Evolutionary conservation across 306 rosid species (phyloP).

Genomic region (Nissolia schottii): DNA sequence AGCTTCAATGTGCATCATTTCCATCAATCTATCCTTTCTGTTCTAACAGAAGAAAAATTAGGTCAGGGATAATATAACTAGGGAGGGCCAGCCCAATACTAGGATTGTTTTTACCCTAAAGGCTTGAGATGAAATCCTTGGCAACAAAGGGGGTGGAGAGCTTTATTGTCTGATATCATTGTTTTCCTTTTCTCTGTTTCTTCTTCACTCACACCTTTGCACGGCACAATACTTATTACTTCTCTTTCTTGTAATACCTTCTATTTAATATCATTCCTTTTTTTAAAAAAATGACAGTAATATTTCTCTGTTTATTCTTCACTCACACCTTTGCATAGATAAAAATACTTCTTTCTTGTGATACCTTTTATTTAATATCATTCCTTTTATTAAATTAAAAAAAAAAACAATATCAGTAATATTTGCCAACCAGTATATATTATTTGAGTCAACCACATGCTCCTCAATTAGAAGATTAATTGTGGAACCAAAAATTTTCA

Average conservation of each 20-base stretch:
- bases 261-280: not conserved
- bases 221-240: not conserved
- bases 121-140: not conserved
- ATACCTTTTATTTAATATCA: not conserved
- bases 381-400: not conserved
- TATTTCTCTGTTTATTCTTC: not conserved
- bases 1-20: not conserved
- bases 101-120: not conserved
- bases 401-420: no score
- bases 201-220: not conserved
- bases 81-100: conserved; percentile 6
- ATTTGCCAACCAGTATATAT: conserved; percentile 1
- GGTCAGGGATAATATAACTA: not conserved
- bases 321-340: not conserved
- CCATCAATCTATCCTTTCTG: not conserved
- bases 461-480: not conserved
- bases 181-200: not conserved
- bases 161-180: not conserved
- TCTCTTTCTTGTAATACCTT: not conserved
- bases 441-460: conserved; percentile 15
- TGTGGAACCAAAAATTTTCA: not conserved
- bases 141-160: not conserved
- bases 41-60: conserved; percentile 9
- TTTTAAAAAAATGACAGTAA: not conserved
- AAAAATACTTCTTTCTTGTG: not conserved